Percentiles rank a stretch among this genome's conserved stretches.
phyloP scores from a whole-genome alignment of 2,329 filamentous ascomycete species.

The Sporothrix globosa region DNA sequence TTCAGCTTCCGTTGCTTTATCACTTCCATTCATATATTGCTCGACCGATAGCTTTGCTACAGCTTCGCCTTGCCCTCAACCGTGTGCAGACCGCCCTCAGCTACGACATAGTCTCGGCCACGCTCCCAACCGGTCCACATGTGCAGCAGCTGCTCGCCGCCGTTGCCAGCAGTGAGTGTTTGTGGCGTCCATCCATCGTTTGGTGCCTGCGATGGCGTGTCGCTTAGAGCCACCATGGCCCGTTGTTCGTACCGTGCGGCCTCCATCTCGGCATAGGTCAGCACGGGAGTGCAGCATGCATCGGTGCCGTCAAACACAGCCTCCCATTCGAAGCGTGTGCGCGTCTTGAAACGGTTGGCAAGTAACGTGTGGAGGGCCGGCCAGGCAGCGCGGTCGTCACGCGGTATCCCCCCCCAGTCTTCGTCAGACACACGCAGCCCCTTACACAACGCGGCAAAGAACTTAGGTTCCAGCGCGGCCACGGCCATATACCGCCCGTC shows the following conservation, averaged over 20 bases:
- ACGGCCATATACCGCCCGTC: constrained; percentile 3
- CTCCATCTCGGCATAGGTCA: not conserved
- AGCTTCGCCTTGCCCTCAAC: not conserved
- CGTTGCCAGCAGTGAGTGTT: not conserved
- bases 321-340: not conserved
- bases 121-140: not conserved
- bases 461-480: not conserved
- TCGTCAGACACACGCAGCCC: not conserved
- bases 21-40: no score
- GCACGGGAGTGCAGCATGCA: not conserved
- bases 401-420: no score
- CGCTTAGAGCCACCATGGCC: constrained; percentile 8
- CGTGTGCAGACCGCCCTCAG: not conserved
- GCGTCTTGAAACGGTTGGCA: not conserved
- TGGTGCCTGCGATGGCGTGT: not conserved
- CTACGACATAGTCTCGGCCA: not conserved
- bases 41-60: not conserved
- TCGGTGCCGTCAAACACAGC: constrained; percentile 3
- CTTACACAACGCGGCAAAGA: not conserved
- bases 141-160: not conserved
- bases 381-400: not conserved
- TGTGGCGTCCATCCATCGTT: not conserved
- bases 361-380: not conserved
- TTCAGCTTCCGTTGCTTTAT: no score
- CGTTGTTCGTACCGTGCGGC: constrained; percentile 5